Conservation (phyloP, 768 basidiomycete genomes). For the Termitomyces sp. region DNA sequence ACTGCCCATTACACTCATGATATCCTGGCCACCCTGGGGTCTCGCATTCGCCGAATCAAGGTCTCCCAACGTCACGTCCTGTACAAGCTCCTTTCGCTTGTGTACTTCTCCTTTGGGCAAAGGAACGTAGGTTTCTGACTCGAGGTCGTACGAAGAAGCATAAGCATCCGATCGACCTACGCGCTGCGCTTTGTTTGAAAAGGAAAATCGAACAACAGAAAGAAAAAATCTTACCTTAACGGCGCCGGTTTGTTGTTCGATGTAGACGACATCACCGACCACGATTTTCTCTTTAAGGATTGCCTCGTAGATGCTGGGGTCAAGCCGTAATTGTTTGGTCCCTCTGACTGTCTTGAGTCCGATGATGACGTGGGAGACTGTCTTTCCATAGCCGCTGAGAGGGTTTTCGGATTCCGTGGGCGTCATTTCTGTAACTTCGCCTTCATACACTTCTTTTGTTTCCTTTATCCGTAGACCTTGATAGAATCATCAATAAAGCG, state of each 20-base stretch:
- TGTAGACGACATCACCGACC: constrained; percentile 95
- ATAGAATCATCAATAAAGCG: not conserved
- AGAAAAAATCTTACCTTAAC: constrained; percentile 70
- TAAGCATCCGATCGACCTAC: constrained; percentile 98
- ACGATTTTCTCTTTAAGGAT: constrained; percentile 97
- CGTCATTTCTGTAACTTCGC: constrained; percentile 96
- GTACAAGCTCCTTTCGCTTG: constrained; percentile 25
- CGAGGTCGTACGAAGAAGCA: constrained; percentile 95
- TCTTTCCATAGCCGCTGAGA: constrained; percentile 96
- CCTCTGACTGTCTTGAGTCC: constrained; percentile 92
- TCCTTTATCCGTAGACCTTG: constrained; percentile 96
- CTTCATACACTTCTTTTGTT: constrained; percentile 98
- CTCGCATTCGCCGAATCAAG: constrained; percentile 95
- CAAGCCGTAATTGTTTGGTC: constrained; percentile 91
- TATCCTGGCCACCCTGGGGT: constrained; percentile 95
- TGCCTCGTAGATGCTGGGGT: constrained; percentile 95
- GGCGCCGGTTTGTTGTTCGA: constrained; percentile 91
- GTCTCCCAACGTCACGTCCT: constrained; percentile 63
- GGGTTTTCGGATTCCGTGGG: constrained; percentile 98
- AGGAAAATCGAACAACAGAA: constrained; percentile 2
- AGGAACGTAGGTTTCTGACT: constrained; percentile 98
- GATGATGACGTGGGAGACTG: constrained; percentile 95
- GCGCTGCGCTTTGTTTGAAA: constrained; percentile 47
- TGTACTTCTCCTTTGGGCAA: constrained; percentile 52
- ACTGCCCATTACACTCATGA: constrained; percentile 95